These are phyloP conservation scores for Sarocladium strictum DNA, from an alignment of 2,329 filamentous ascomycete species.

Conservation along the genomic window DNA sequence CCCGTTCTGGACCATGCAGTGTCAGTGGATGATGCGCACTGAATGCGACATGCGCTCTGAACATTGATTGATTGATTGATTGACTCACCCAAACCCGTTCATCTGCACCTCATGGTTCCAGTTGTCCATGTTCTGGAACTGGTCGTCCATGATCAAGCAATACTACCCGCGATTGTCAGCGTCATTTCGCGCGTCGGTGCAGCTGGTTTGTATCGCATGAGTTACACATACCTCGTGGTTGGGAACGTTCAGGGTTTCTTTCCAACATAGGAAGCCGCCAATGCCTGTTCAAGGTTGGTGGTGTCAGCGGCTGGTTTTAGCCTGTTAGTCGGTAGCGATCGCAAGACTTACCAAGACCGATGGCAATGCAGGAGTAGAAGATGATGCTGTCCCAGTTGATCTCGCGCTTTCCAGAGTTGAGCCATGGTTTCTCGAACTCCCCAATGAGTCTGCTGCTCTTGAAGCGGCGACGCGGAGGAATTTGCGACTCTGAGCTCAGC, in stretches of 20 bases:
- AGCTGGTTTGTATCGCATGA: not conserved
- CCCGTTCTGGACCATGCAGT: constrained; percentile 17
- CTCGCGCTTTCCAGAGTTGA: constrained; percentile 16
- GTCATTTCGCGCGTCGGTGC: not conserved
- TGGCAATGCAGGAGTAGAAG: constrained; percentile 17
- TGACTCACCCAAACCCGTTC: constrained; percentile 24
- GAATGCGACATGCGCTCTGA: no score
- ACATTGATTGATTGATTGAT: no score
- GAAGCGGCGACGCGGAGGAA: constrained; percentile 16
- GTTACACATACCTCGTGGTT: constrained; percentile 24
- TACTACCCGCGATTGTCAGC: constrained; percentile 31
- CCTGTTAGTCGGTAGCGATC: not conserved
- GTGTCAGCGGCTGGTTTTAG: not conserved
- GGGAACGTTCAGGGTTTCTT: constrained; percentile 18
- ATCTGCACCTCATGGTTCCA: constrained; percentile 44
- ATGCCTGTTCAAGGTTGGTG: not conserved
- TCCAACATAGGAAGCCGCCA: constrained; percentile 4
- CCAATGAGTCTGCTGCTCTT: constrained; percentile 27
- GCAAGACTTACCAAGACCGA: constrained; percentile 17
- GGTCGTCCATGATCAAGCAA: constrained; percentile 44
- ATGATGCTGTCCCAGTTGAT: constrained; percentile 22
- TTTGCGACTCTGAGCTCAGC: not conserved
- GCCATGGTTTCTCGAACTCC: constrained; percentile 33
- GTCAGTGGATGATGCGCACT: not conserved
- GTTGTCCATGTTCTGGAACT: constrained; percentile 38